Conservation (phyloP, 1,139 yeast species). For the Blastobotrys serpentis region DNA sequence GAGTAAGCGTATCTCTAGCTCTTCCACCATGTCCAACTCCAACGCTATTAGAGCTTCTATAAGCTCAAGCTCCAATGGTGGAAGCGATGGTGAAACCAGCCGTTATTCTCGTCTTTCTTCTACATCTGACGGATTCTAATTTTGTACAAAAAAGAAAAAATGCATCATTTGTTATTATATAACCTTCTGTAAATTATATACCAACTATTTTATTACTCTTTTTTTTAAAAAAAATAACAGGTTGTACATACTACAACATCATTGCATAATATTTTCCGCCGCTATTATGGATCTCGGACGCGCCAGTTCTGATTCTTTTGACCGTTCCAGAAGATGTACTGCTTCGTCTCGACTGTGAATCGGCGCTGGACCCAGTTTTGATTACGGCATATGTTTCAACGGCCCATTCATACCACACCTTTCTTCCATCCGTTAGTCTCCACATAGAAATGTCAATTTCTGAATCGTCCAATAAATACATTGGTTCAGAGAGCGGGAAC, state of each 20-base stretch:
- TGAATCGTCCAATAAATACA: constrained; percentile 51
- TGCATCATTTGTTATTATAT: constrained; percentile 3
- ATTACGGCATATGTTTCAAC: constrained; percentile 46
- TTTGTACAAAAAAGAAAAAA: background rate
- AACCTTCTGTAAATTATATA: constrained; percentile 1
- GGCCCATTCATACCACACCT: constrained; percentile 77
- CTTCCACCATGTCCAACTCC: constrained; percentile 5
- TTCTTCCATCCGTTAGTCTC: constrained; percentile 42
- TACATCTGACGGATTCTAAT: constrained; percentile 4
- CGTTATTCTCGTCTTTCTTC: constrained; percentile 4
- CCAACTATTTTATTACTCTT: background rate
- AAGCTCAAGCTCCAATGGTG: constrained; percentile 8
- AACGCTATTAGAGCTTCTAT: background rate
- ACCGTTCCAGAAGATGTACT: background rate
- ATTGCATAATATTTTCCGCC: constrained; percentile 30
- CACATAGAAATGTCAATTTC: constrained; percentile 52
- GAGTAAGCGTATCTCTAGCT: background rate
- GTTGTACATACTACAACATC: constrained; percentile 19
- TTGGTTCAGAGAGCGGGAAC: constrained; percentile 62
- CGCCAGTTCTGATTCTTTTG: constrained; percentile 28
- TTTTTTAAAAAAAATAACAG: background rate
- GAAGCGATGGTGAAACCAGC: background rate
- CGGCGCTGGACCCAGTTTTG: constrained; percentile 6
- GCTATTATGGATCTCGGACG: constrained; percentile 30
- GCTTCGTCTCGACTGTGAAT: constrained; percentile 11